Evolutionary conservation across 139 green algal genomes (phyloP).

Genomic region (Mychonastes homosphaera): DNA sequence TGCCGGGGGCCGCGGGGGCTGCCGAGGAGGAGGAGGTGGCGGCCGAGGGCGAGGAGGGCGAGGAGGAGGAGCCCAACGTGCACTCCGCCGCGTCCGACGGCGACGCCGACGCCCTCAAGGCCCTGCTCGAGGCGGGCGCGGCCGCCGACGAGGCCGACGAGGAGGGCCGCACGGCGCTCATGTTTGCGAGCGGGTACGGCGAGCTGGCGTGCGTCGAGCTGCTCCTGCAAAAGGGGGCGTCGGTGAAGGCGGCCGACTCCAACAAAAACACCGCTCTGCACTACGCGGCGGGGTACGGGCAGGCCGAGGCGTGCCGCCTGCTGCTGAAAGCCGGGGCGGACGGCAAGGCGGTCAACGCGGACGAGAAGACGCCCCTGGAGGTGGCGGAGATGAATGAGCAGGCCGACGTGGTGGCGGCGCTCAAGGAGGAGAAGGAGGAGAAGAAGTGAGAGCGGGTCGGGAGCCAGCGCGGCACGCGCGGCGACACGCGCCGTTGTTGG

Average conservation of each 20-base stretch:
- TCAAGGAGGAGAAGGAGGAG: too few species aligned
- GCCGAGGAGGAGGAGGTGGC: conserved; percentile 16
- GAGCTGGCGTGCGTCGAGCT: conserved; percentile 68
- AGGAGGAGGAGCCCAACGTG: conserved; percentile 39
- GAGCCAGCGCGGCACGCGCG: too few species aligned
- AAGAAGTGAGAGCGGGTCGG: too few species aligned
- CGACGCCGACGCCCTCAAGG: conserved; percentile 47
- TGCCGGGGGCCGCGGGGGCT: conserved; percentile 9
- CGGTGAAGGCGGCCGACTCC: conserved; percentile 73
- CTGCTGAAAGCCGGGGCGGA: conserved; percentile 62
- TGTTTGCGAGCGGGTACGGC: conserved; percentile 84
- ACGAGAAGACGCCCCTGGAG: conserved; percentile 90
- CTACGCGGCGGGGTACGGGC: conserved; percentile 87
- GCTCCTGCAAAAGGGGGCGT: conserved; percentile 60
- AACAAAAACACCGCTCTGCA: conserved; percentile 91
- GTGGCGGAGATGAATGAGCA: conserved; percentile 95
- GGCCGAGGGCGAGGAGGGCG: conserved; percentile 43
- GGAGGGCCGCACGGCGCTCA: conserved; percentile 89
- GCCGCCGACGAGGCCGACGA: conserved; percentile 82
- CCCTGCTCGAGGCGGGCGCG: conserved; percentile 50
- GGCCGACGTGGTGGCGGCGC: conserved; percentile 53
- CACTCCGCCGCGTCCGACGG: conserved; percentile 53
- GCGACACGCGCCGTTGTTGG: too few species aligned
- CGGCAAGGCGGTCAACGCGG: conserved; percentile 57
- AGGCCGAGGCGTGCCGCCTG: conserved; percentile 58